These are phyloP conservation scores for Arabidopsis lyrata DNA, from an alignment of 441 rosid species.

Conservation along the genomic window DNA sequence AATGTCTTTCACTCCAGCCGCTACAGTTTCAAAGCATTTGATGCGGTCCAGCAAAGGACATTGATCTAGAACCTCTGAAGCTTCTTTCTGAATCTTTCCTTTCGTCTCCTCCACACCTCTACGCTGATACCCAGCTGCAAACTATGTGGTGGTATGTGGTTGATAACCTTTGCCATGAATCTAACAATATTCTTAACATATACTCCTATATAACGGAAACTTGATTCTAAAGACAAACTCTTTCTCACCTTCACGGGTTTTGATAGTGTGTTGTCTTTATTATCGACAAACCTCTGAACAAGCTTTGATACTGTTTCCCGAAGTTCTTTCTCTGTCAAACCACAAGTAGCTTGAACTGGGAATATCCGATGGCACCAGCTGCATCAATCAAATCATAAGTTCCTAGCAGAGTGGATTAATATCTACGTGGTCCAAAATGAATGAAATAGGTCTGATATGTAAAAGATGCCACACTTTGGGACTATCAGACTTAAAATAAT, in stretches of 20 bases:
- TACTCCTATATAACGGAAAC: conserved; percentile 10
- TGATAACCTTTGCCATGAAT: background rate
- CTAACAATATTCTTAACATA: background rate
- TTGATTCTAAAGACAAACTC: conserved; percentile 2
- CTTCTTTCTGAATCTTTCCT: conserved; percentile 52
- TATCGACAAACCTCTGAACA: conserved; percentile 64
- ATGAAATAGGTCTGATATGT: conserved; percentile 2
- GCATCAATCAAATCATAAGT: conserved; percentile 43
- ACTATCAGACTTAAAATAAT: background rate
- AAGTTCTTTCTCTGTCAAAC: conserved; percentile 75
- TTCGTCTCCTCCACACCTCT: conserved; percentile 79
- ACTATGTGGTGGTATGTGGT: conserved; percentile 49
- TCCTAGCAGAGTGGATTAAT: conserved; percentile 4
- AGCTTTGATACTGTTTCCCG: conserved; percentile 70
- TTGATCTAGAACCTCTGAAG: conserved; percentile 48
- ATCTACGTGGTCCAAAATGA: conserved; percentile 1
- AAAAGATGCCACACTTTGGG: conserved; percentile 10
- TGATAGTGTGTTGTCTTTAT: conserved; percentile 52
- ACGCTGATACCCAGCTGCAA: conserved; percentile 90
- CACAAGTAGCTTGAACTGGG: conserved; percentile 91
- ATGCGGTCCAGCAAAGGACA: conserved; percentile 70
- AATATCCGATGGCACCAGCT: conserved; percentile 98
- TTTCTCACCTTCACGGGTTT: conserved; percentile 70
- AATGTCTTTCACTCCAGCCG: conserved; percentile 80
- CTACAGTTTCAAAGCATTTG: conserved; percentile 82